Percentiles rank a stretch among this genome's conserved stretches.
Conservation (phyloP, 202 grass and related monocot species). For the Carex sylvatica region DNA sequence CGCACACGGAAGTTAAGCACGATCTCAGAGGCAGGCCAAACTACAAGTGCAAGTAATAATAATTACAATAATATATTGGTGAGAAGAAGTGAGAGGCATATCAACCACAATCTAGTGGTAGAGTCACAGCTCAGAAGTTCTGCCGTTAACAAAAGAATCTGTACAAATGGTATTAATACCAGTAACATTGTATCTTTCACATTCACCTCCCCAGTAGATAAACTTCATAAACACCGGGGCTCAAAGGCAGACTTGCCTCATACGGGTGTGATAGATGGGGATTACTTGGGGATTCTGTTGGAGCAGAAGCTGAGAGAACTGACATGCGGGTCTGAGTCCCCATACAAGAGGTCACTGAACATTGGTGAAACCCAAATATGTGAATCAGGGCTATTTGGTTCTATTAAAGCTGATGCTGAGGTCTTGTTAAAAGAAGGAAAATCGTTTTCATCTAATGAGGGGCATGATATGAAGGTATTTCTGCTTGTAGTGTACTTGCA, state of each 20-base stretch:
- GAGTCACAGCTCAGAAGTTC: conserved; percentile 53
- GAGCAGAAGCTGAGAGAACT: conserved; percentile 83
- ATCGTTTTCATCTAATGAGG: conserved; percentile 8
- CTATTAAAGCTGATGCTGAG: not conserved
- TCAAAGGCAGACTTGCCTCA: conserved; percentile 38
- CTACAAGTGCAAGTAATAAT: not conserved
- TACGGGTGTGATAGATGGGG: conserved; percentile 63
- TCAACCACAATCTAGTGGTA: conserved; percentile 78
- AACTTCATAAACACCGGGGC: conserved; percentile 34
- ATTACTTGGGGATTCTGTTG: conserved; percentile 78
- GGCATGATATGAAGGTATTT: conserved; percentile 4
- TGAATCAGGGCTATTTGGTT: conserved; percentile 14
- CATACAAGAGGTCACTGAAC: conserved; percentile 49
- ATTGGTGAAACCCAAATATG: not conserved
- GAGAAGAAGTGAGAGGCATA: conserved; percentile 53
- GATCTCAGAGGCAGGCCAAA: conserved; percentile 19
- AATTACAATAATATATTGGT: conserved; percentile 22
- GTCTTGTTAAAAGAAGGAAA: not conserved
- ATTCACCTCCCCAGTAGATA: conserved; percentile 80
- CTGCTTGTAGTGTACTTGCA: not conserved
- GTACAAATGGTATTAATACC: conserved; percentile 32
- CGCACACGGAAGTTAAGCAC: conserved; percentile 6
- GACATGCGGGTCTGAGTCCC: conserved; percentile 47
- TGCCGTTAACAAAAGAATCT: conserved; percentile 47
- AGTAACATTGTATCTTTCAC: conserved; percentile 87